Evolutionary conservation across 2,329 filamentous ascomycete genomes (phyloP).

Genomic region (Triangularia verruculosa): DNA sequence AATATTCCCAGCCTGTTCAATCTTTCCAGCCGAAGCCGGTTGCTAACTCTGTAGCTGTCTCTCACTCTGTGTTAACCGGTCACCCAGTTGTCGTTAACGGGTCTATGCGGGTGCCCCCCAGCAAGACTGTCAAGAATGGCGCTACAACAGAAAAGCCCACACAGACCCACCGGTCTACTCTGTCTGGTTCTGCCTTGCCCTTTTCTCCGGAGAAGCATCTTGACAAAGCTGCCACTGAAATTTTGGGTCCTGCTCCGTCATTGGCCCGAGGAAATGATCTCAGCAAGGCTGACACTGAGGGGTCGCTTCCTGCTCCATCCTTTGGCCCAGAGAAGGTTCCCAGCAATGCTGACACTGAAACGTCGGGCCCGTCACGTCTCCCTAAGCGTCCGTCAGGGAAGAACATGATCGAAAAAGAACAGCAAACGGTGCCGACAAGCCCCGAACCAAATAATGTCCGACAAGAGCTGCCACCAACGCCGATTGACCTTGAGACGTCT

Average conservation of each 20-base stretch:
- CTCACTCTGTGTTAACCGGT: not conserved
- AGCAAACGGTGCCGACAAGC: too few species aligned
- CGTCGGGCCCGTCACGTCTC: not conserved
- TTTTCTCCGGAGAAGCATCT: not conserved
- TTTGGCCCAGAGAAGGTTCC: not conserved
- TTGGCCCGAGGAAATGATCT: too few species aligned
- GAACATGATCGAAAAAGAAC: not conserved
- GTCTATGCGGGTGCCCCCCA: not conserved
- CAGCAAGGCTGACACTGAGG: too few species aligned
- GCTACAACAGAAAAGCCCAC: not conserved
- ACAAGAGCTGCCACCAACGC: too few species aligned
- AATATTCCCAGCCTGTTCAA: not conserved
- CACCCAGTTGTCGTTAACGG: not conserved
- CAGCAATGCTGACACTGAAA: not conserved
- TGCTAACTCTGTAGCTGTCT: not conserved
- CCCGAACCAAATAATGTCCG: too few species aligned
- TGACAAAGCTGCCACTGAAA: not conserved
- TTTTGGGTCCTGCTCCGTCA: too few species aligned
- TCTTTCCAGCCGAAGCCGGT: not conserved
- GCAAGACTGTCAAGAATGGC: not conserved
- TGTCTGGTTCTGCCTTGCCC: not conserved
- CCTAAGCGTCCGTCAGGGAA: not conserved
- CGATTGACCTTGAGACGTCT: not conserved
- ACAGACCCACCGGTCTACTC: not conserved
- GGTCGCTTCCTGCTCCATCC: not conserved